Conservation (phyloP, 2,329 filamentous ascomycete genomes). For the Mycosphaerella arachidis region DNA sequence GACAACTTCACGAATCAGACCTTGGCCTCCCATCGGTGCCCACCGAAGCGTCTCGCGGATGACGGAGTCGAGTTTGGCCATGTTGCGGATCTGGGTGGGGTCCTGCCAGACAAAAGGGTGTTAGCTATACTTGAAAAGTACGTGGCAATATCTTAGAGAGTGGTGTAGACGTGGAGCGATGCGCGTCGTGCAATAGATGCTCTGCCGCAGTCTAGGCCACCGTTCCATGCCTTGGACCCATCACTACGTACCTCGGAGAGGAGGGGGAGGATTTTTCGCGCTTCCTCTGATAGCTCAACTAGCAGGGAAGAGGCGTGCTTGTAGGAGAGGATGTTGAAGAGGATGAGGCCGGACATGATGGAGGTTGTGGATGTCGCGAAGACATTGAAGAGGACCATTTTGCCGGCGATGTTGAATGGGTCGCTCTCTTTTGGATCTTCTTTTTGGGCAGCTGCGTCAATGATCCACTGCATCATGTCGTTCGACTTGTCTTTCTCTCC, state of each 20-base stretch:
- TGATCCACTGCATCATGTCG: slow-evolving; percentile 19
- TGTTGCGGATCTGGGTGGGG: slow-evolving; percentile 16
- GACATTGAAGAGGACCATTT: slow-evolving; percentile 21
- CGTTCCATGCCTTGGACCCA: no score
- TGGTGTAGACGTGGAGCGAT: no score
- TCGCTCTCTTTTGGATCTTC: slow-evolving; percentile 4
- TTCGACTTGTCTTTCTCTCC: slow-evolving; percentile 1
- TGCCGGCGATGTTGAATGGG: slow-evolving; percentile 11
- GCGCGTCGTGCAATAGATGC: no score
- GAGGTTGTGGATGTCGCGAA: slow-evolving; percentile 21
- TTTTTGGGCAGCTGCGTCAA: slow-evolving; percentile 8
- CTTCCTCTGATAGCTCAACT: slow-evolving; percentile 16
- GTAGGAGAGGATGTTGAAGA: slow-evolving; percentile 13
- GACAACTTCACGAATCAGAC: slow-evolving; percentile 20
- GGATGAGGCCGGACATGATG: slow-evolving; percentile 13
- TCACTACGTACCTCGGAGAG: no score
- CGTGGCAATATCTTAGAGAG: no score
- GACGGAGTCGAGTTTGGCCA: slow-evolving; percentile 20
- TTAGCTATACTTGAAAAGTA: no score
- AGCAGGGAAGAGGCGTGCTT: slow-evolving; percentile 6
- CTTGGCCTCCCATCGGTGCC: slow-evolving; percentile 8
- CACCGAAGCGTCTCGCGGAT: slow-evolving; percentile 27
- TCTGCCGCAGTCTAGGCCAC: no score
- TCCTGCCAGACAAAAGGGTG: no score
- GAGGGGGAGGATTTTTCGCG: slow-evolving; percentile 3